Evolutionary conservation across 2,329 filamentous ascomycete species (phyloP), one percentile per base, ranked within the genome.

Genomic region (Pyrenophora graminea): DNA sequence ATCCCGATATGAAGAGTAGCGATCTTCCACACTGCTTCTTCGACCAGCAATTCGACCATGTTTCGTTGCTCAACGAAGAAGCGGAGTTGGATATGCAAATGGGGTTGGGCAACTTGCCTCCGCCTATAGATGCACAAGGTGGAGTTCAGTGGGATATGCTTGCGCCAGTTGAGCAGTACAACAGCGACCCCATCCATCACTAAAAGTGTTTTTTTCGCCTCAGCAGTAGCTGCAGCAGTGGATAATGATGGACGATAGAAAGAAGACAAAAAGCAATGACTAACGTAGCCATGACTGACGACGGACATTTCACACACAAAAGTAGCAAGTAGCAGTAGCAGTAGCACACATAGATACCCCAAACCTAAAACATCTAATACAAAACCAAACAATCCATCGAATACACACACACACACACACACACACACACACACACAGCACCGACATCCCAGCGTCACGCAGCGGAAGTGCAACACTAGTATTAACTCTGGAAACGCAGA

Each of bases 101-200:
- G 63, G 64, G 62, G 0, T 38, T 67, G 45, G 48, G 23, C 1
- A 51, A 56, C 37, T 47, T 69, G 32, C 43, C 55, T n/a, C 55
- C 62, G 13, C 55, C 62, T 4, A 41, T 58, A 9, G 58, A 68
- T 51, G 60, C 53, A 2, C 61, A 58, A 6, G 55, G 59, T 9
- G 64, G 56, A 0, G 21, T 64, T 30, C 50, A 59, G 17, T 62
- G 56, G 61, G 66, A 65, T n/a, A 54, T 64, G 49, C 51, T 70
- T 40, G 58, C 48, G 13, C 59, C 64, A 13, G 57, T 70, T 6
- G 62, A 65, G 55, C 59, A 66, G 31, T 69, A 56, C 40, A 67
- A 67, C 30, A 53, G 51, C 21, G 50, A 56, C 17, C 33, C 43
- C 13, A 27, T 31, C 31, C 45, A 18, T 10, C 45, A 38, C 17